Percentiles rank a stretch among this genome's conserved stretches.
phyloP scores from a whole-genome alignment of 495 filamentous ascomycete genomes.

The Schizothecium vesticola region DNA sequence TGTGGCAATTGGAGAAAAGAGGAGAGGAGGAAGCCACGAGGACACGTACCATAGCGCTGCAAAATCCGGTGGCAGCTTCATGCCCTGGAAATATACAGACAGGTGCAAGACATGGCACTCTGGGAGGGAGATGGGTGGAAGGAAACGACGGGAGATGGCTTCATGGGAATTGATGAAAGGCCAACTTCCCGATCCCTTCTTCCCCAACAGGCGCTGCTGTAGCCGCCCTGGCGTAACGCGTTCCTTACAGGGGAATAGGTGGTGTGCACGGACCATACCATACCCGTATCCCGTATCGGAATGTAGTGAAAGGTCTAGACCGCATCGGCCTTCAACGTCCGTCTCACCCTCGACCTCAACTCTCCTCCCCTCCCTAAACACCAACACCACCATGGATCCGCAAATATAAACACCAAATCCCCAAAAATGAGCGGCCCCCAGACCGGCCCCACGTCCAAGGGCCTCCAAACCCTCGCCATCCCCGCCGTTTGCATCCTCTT shows the following conservation, averaged over 20 bases:
- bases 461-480: slow-evolving; percentile 50
- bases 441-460: slow-evolving; percentile 25
- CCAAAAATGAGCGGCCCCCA: slow-evolving; percentile 19
- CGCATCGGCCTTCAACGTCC: not conserved
- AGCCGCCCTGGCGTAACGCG: not conserved
- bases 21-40: not conserved
- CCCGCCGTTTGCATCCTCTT: slow-evolving; percentile 66
- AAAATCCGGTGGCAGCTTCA: not conserved
- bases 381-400: not conserved
- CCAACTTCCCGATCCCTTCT: not conserved
- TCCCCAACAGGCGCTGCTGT: not conserved
- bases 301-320: not conserved
- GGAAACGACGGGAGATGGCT: not conserved
- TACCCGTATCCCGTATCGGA: not conserved
- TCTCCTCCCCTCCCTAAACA: not conserved
- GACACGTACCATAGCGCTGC: not conserved
- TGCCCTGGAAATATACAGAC: not conserved
- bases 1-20: not conserved
- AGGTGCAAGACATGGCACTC: not conserved
- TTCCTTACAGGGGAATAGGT: not conserved
- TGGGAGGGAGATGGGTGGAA: not conserved
- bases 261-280: not conserved
- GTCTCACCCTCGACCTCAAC: not conserved
- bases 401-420: not conserved
- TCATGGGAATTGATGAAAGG: not conserved